A percentile compares a stretch with the other conserved stretches of the same genome.
Evolutionary conservation across 75 land plant genomes (phyloP).

Genomic region (Sequoia sempervirens): DNA sequence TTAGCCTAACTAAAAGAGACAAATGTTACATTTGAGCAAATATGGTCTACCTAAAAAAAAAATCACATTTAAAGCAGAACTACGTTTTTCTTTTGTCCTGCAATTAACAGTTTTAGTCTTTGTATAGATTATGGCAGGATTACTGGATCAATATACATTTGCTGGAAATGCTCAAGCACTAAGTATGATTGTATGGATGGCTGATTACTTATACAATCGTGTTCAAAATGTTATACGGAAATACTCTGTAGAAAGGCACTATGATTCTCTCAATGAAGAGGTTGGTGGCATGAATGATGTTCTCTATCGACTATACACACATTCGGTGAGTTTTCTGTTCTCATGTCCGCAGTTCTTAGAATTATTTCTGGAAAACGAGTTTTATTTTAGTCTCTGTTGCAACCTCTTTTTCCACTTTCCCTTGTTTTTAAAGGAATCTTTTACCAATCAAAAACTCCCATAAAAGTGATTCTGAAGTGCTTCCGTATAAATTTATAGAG

Average conservation of each 20-base stretch:
- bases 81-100: not conserved
- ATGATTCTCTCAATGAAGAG: conserved; percentile 87
- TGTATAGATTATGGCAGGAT: conserved; percentile 79
- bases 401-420: not conserved
- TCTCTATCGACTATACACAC: conserved; percentile 61
- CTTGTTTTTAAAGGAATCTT: not conserved
- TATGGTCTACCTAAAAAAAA: not conserved
- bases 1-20: not conserved
- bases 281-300: conserved; percentile 98
- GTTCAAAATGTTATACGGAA: conserved; percentile 64
- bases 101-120: not conserved
- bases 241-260: conserved; percentile 72
- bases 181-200: conserved; percentile 67
- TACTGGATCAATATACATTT: conserved; percentile 73
- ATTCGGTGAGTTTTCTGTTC: conserved; percentile 47
- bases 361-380: not conserved
- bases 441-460: not conserved
- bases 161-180: conserved; percentile 59
- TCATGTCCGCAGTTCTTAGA: not conserved
- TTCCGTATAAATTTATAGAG: not conserved
- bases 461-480: not conserved
- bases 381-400: not conserved
- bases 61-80: not conserved
- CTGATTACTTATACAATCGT: conserved; percentile 68
- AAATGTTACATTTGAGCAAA: not conserved